These are phyloP conservation scores for Sphaceloma murrayae DNA, from an alignment of 2,329 filamentous ascomycete genomes.

Conservation along the genomic window DNA sequence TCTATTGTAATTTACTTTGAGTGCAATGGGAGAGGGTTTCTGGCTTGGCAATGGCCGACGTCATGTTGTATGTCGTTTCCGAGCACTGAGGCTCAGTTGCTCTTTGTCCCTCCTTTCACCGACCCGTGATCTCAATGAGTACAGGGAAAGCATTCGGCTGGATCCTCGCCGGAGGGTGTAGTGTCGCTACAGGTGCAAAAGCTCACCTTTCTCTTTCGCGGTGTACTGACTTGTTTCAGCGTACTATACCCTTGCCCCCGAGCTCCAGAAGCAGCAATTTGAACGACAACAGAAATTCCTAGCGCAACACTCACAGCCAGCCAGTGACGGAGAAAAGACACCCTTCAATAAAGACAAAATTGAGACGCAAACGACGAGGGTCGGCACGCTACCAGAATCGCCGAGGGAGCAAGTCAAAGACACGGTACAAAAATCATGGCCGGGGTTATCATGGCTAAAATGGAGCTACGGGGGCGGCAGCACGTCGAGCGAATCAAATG, in stretches of 20 bases:
- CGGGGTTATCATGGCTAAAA: constrained; percentile 16
- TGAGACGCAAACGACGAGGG: too few relatives aligned
- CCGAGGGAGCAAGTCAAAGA: constrained; percentile 20
- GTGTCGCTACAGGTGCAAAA: constrained; percentile 15
- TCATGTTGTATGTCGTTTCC: too few relatives aligned
- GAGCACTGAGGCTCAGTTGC: too few relatives aligned
- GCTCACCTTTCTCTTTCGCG: too few relatives aligned
- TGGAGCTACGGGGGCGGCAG: constrained; percentile 16
- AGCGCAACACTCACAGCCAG: background rate
- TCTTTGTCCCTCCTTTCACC: too few relatives aligned
- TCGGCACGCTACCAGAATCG: constrained; percentile 16
- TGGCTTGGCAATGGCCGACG: too few relatives aligned
- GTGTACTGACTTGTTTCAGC: constrained; percentile 18
- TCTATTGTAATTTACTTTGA: too few relatives aligned
- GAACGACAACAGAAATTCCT: constrained; percentile 22
- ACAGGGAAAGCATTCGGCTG: constrained; percentile 9
- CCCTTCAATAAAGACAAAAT: constrained; percentile 16
- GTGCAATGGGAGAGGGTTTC: too few relatives aligned
- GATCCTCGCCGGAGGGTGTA: constrained; percentile 2
- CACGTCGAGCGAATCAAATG: constrained; percentile 12
- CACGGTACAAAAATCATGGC: constrained; percentile 18
- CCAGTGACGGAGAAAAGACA: background rate
- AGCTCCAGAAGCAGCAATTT: constrained; percentile 23
- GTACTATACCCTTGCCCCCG: constrained; percentile 26
- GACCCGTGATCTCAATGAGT: too few relatives aligned